Base-by-base conservation (phyloP, 2,329 filamentous ascomycete species). In the Tolypocladium nubicola region DNA sequence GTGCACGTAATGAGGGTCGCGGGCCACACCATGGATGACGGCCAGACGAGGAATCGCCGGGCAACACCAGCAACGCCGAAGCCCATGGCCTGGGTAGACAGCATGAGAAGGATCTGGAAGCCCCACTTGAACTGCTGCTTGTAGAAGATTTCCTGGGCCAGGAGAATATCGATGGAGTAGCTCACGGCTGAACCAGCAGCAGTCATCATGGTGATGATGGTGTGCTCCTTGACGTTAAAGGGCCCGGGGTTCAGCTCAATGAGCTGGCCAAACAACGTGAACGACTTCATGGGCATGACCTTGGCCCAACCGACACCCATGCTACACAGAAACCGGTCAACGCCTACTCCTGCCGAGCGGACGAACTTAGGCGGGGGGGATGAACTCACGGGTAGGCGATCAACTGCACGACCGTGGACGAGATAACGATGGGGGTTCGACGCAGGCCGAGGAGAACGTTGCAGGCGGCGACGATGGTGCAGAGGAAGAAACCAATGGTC, bases 1-100 rank as follows among this genome's bases (percentile, higher is more conserved):
- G 83, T 76, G 45, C 79, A 77, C 64, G 84, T 87, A 65, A 85
- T 80, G 39, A 84, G 72, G 35, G 80, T 77, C 26, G 78, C 75
- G 1, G 83, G 83, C 83, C 83, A 86, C 55, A 86, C 80, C 82
- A 86, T 86, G 55, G 81, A 77, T 2, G 83, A 81, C 1, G 82
- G 84, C 69, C 75, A 80, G 33, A 83, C 77, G 35, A 87, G 75
- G 69, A 83, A 86, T 40, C 81, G 76, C 26, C 82, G 75, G 35
- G 77, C 74, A 57, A 86, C 66, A 3, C 84, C 84, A 9, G 84
- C 84, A 37, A 87, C 71, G 2, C 84, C 83, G 61, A 85, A 85
- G 7, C 85, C 85, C 58, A 84, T 82, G 63, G 83, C 76, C 58
- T 86, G 80, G 1, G 81, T 85, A 3, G 81, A 83, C 58, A 86